Conservation (phyloP, 2,329 filamentous ascomycete genomes). For the Coniella lustricola region DNA sequence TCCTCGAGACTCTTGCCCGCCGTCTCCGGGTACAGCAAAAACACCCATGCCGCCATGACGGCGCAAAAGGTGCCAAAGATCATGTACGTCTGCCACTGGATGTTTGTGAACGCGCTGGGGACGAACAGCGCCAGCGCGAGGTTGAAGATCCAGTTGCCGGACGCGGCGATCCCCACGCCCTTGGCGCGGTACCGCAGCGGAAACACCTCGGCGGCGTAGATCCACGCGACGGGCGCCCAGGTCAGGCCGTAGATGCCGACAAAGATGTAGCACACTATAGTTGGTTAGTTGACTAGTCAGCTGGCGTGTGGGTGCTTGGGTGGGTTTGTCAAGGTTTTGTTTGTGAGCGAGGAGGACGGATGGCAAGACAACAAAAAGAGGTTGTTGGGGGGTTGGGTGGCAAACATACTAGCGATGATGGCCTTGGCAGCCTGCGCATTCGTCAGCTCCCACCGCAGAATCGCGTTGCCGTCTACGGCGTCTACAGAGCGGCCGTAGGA, state of each 20-base stretch:
- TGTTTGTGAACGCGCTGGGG: slow-evolving; percentile 36
- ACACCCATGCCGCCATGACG: slow-evolving; percentile 42
- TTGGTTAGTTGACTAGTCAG: too few species aligned
- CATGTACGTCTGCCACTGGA: slow-evolving; percentile 45
- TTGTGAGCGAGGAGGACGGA: neutral
- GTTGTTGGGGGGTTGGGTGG: too few species aligned
- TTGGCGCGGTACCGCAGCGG: slow-evolving; percentile 44
- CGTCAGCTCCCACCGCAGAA: slow-evolving; percentile 37
- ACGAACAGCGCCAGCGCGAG: slow-evolving; percentile 43
- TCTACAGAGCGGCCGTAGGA: slow-evolving; percentile 37
- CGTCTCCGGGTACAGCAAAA: slow-evolving; percentile 52
- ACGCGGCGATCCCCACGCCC: slow-evolving; percentile 45
- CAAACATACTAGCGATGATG: slow-evolving; percentile 39
- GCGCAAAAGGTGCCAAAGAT: slow-evolving; percentile 46
- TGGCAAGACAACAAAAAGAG: too few species aligned
- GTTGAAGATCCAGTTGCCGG: slow-evolving; percentile 44
- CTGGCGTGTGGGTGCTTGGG: too few species aligned
- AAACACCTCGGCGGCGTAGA: slow-evolving; percentile 30
- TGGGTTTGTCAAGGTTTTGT: too few species aligned
- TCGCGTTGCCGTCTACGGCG: slow-evolving; percentile 35
- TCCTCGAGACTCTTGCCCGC: slow-evolving; percentile 49
- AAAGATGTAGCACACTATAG: slow-evolving; percentile 32
- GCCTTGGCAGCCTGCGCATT: slow-evolving; percentile 37
- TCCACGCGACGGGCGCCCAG: slow-evolving; percentile 27
- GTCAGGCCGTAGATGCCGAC: slow-evolving; percentile 31